These are phyloP conservation scores for Penicillium sp. DNA, from an alignment of 2,329 filamentous ascomycete species.

Conservation along the genomic window DNA sequence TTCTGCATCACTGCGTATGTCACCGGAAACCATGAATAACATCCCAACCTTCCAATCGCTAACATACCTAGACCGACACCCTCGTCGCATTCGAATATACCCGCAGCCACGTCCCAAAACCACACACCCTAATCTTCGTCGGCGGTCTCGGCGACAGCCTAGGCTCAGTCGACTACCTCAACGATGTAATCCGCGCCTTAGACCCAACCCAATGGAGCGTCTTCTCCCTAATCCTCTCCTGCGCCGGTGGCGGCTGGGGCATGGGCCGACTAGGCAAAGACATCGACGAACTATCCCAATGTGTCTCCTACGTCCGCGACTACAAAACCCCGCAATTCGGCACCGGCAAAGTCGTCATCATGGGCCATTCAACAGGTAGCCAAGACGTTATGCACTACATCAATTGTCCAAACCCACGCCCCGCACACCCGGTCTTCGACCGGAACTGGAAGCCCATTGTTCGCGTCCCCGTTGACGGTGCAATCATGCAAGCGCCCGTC, in stretches of 20 bases:
- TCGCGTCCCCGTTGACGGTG: constrained; percentile 63
- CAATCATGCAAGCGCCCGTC: constrained; percentile 75
- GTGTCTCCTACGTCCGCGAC: constrained; percentile 51
- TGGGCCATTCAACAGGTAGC: constrained; percentile 69
- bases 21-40: neutral
- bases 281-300: constrained; percentile 53
- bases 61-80: constrained; percentile 30
- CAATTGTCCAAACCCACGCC: constrained; percentile 41
- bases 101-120: constrained; percentile 28
- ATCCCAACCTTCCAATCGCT: neutral
- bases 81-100: constrained; percentile 44
- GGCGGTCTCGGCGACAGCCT: constrained; percentile 60
- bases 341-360: constrained; percentile 58
- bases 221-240: constrained; percentile 51
- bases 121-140: constrained; percentile 57
- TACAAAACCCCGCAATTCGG: constrained; percentile 31
- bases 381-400: constrained; percentile 68
- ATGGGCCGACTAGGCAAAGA: constrained; percentile 54
- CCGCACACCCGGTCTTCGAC: constrained; percentile 30
- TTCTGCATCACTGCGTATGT: constrained; percentile 25
- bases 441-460: constrained; percentile 29
- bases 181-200: constrained; percentile 49
- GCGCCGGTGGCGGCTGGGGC: constrained; percentile 57
- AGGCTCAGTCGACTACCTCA: constrained; percentile 54
- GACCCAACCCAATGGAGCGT: constrained; percentile 52